These are phyloP conservation scores for Hippophae rhamnoides DNA, from an alignment of 306 rosid species.

Conservation along the genomic window DNA sequence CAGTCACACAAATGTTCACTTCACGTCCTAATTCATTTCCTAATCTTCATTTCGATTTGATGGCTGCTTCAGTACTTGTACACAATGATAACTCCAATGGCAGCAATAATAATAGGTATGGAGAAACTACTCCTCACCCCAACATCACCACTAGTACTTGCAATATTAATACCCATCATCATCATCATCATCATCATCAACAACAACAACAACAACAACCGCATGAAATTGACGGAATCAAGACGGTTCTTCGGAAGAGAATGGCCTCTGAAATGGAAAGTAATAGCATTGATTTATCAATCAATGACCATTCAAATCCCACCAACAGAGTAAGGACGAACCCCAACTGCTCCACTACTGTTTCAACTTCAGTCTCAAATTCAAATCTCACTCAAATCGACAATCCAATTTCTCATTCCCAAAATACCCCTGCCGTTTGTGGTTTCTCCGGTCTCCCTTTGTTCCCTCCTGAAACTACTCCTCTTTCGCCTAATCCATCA, in stretches of 20 bases:
- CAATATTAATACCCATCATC: not conserved
- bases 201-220: slow-evolving; percentile 7
- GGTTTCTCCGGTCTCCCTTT: slow-evolving; percentile 90
- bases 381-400: slow-evolving; percentile 19
- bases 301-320: not conserved
- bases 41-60: no score
- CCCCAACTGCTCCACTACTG: slow-evolving; percentile 80
- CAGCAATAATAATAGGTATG: no score
- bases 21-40: no score
- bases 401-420: slow-evolving; percentile 22
- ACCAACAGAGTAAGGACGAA: slow-evolving; percentile 2
- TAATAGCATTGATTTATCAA: slow-evolving; percentile 6
- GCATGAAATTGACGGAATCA: slow-evolving; percentile 4
- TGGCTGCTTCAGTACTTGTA: no score
- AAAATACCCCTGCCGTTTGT: slow-evolving; percentile 53
- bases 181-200: not conserved
- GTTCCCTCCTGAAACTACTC: slow-evolving; percentile 51
- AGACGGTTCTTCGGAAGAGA: slow-evolving; percentile 58
- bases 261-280: slow-evolving; percentile 84
- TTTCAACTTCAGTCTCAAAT: slow-evolving; percentile 10
- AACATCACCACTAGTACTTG: not conserved
- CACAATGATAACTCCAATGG: no score
- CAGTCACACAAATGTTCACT: no score
- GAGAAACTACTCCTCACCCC: no score
- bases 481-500: slow-evolving; percentile 10